These are phyloP conservation scores for Mortierella sp. DNA, from an alignment of 371 early-diverging fungal species.

Conservation along the genomic window DNA sequence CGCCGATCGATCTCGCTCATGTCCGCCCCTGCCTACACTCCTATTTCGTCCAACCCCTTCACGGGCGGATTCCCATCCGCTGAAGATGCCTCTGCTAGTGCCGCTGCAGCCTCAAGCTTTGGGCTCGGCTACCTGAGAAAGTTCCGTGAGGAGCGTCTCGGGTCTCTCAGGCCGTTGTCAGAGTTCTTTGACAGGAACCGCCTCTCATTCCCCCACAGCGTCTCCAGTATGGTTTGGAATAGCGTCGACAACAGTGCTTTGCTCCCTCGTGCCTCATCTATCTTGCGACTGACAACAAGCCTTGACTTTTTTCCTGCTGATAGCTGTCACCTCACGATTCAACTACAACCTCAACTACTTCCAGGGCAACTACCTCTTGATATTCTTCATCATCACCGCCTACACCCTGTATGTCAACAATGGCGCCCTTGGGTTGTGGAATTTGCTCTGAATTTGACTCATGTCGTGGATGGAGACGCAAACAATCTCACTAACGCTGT, in stretches of 20 bases:
- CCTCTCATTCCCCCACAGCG: slow-evolving; percentile 62
- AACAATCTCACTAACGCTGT: not conserved
- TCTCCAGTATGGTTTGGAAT: slow-evolving; percentile 68
- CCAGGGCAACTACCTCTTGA: slow-evolving; percentile 73
- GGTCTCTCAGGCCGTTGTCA: slow-evolving; percentile 59
- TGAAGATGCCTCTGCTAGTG: slow-evolving; percentile 25
- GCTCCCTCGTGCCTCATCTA: too few relatives aligned
- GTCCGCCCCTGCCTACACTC: slow-evolving; percentile 50
- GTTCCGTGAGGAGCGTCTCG: slow-evolving; percentile 50
- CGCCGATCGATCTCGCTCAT: slow-evolving; percentile 8
- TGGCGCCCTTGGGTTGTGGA: too few relatives aligned
- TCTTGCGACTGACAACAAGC: not conserved
- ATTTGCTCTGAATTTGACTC: not conserved
- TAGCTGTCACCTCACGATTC: slow-evolving; percentile 55
- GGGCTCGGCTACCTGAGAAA: slow-evolving; percentile 43
- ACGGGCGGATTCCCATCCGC: slow-evolving; percentile 39
- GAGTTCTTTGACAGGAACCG: slow-evolving; percentile 75
- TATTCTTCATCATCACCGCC: slow-evolving; percentile 64
- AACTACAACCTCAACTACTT: slow-evolving; percentile 73
- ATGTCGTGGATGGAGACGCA: not conserved
- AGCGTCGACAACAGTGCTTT: too few relatives aligned
- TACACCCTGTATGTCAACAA: slow-evolving; percentile 69
- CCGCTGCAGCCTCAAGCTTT: slow-evolving; percentile 25
- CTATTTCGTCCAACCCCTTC: slow-evolving; percentile 49
- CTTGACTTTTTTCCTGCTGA: not conserved